Conservation (phyloP, 2,329 filamentous ascomycete genomes). For the Neopestalotiopsis sp. region DNA sequence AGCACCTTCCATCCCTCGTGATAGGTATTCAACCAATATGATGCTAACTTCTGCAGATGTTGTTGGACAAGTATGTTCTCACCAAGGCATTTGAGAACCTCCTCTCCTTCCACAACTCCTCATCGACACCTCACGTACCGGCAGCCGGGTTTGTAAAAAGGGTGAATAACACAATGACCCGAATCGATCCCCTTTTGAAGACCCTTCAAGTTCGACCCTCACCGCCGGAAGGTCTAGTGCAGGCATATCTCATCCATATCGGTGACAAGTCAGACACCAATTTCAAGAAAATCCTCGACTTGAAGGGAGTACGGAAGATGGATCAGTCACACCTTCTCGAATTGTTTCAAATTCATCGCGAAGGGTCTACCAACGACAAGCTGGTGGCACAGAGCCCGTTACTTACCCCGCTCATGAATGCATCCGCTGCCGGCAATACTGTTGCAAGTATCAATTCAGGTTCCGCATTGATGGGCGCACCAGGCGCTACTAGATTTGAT, state of each 20-base stretch:
- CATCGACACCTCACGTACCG: conserved; percentile 44
- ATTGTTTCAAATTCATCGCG: conserved; percentile 80
- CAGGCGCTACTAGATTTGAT: conserved; percentile 66
- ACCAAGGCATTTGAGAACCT: conserved; percentile 79
- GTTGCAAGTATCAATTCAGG: conserved; percentile 46
- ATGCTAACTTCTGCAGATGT: conserved; percentile 66
- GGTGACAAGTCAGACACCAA: conserved; percentile 91
- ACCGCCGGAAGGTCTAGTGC: conserved; percentile 90
- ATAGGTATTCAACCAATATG: neutral
- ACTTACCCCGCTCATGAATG: conserved; percentile 67
- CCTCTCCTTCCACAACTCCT: conserved; percentile 64
- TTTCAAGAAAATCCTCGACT: conserved; percentile 93
- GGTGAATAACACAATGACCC: conserved; percentile 81
- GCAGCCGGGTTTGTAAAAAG: conserved; percentile 78
- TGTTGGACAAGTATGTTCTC: conserved; percentile 91
- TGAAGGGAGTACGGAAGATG: conserved; percentile 87
- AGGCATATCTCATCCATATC: conserved; percentile 97
- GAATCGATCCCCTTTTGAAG: conserved; percentile 91
- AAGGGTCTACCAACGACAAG: conserved; percentile 72
- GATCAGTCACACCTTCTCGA: conserved; percentile 86
- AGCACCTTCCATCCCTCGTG: neutral
- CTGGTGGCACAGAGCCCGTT: conserved; percentile 74
- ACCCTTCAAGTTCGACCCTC: conserved; percentile 92
- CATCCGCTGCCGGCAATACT: conserved; percentile 43
- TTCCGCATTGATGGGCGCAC: conserved; percentile 38